Conservation (phyloP, 2,329 filamentous ascomycete genomes). For the Penicillium sp. region DNA sequence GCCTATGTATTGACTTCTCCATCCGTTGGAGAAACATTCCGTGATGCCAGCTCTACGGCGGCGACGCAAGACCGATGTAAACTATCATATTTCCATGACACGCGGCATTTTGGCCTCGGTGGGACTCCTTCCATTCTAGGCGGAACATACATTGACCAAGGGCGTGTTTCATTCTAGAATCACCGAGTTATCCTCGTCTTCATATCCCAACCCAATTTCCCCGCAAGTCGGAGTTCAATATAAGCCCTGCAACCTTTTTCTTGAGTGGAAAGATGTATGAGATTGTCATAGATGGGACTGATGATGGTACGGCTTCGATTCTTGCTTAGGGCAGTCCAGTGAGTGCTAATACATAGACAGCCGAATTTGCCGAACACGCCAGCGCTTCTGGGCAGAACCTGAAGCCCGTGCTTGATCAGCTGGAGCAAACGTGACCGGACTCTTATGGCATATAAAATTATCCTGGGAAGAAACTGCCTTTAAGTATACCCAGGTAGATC, state of each 20-base stretch:
- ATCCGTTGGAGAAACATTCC: slow-evolving; percentile 21
- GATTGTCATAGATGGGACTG: slow-evolving; percentile 24
- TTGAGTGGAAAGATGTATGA: slow-evolving; percentile 27
- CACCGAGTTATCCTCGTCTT: slow-evolving; percentile 24
- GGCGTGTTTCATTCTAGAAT: slow-evolving; percentile 10
- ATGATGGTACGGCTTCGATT: slow-evolving; percentile 19
- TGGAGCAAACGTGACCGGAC: slow-evolving; percentile 21
- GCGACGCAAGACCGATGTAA: slow-evolving; percentile 20
- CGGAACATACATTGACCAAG: neutral
- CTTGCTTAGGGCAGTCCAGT: neutral
- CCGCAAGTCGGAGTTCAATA: slow-evolving; percentile 21
- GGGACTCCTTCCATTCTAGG: neutral
- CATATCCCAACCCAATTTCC: slow-evolving; percentile 20
- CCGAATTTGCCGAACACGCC: slow-evolving; percentile 22
- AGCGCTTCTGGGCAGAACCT: slow-evolving; percentile 17
- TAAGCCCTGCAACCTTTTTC: slow-evolving; percentile 25
- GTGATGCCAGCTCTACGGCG: slow-evolving; percentile 18
- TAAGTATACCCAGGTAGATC: neutral
- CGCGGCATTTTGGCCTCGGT: slow-evolving; percentile 27
- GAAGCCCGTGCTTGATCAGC: slow-evolving; percentile 11
- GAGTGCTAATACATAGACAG: slow-evolving; percentile 16
- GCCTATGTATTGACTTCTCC: slow-evolving; percentile 22
- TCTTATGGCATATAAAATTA: neutral
- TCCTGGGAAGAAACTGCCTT: neutral
- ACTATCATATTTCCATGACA: slow-evolving; percentile 28